These are phyloP conservation scores for Pythium brassicae DNA, from an alignment of 352 stramenopile species.

Conservation along the genomic window DNA sequence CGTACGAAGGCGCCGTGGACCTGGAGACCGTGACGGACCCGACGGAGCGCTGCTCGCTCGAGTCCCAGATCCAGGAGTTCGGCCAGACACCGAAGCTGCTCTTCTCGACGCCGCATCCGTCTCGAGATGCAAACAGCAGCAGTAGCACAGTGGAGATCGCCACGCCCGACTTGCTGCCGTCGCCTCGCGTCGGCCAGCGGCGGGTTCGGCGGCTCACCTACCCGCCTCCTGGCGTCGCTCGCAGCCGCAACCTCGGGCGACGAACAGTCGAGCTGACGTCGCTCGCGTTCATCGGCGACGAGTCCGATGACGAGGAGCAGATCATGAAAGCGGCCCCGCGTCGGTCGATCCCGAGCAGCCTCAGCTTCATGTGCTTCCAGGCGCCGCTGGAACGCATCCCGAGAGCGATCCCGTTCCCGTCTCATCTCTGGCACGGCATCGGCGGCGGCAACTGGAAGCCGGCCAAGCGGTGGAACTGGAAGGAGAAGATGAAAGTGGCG, in stretches of 20 bases:
- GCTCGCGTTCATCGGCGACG: slow-evolving; percentile 21
- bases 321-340: slow-evolving; percentile 2
- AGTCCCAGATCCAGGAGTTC: slow-evolving; percentile 92
- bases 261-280: slow-evolving; percentile 22
- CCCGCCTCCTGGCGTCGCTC: slow-evolving; percentile 5
- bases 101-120: slow-evolving; percentile 67
- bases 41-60: slow-evolving; percentile 92
- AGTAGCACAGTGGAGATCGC: slow-evolving; percentile 52
- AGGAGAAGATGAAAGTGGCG: slow-evolving; percentile 24
- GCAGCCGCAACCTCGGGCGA: slow-evolving; percentile 10
- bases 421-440: slow-evolving; percentile 28
- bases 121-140: slow-evolving; percentile 52
- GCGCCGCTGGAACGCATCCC: slow-evolving; percentile 31
- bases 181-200: slow-evolving; percentile 22
- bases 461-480: slow-evolving; percentile 56
- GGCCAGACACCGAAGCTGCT: slow-evolving; percentile 85
- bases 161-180: slow-evolving; percentile 34
- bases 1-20: slow-evolving; percentile 85
- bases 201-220: slow-evolving; percentile 18
- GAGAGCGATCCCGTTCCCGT: slow-evolving; percentile 26
- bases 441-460: slow-evolving; percentile 32
- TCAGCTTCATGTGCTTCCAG: slow-evolving; percentile 45
- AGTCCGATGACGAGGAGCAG: slow-evolving; percentile 32
- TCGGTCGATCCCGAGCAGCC: slow-evolving; percentile 10
- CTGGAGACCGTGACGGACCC: slow-evolving; percentile 85